phyloP scores from a whole-genome alignment of 257 asterid species.

The Echites panduratus region DNA sequence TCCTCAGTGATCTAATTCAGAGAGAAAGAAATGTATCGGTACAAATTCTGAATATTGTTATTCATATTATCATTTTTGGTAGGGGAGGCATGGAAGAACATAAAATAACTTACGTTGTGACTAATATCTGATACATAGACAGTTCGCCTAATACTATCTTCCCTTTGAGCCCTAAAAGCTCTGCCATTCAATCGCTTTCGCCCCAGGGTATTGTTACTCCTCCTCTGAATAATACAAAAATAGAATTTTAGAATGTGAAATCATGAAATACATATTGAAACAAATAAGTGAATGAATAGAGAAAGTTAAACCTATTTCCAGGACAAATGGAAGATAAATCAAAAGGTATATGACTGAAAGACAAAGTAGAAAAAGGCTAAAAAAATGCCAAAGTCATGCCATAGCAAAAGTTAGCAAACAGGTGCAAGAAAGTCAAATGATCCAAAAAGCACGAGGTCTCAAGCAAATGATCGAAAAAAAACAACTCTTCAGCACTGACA shows the following conservation, averaged over 20 bases:
- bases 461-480: not conserved
- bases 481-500: not conserved
- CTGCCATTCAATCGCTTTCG: conserved; percentile 62
- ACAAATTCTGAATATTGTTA: conserved; percentile 7
- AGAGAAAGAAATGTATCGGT: conserved; percentile 25
- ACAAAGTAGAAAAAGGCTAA: not conserved
- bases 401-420: not conserved
- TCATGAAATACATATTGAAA: not conserved
- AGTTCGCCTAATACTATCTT: conserved; percentile 81
- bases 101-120: conserved; percentile 53
- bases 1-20: conserved; percentile 70
- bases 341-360: not conserved
- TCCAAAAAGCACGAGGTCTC: not conserved
- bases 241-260: not conserved
- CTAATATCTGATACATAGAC: conserved; percentile 88
- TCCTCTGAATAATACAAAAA: conserved; percentile 45
- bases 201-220: conserved; percentile 53
- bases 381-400: not conserved
- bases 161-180: conserved; percentile 80
- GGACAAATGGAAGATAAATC: not conserved
- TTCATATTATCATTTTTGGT: not conserved
- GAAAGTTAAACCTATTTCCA: not conserved
- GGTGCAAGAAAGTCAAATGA: not conserved
- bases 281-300: not conserved
- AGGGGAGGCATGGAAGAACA: not conserved